Evolutionary conservation across 2,329 filamentous ascomycete genomes (phyloP).

Genomic region (Neofusicoccum ribis): DNA sequence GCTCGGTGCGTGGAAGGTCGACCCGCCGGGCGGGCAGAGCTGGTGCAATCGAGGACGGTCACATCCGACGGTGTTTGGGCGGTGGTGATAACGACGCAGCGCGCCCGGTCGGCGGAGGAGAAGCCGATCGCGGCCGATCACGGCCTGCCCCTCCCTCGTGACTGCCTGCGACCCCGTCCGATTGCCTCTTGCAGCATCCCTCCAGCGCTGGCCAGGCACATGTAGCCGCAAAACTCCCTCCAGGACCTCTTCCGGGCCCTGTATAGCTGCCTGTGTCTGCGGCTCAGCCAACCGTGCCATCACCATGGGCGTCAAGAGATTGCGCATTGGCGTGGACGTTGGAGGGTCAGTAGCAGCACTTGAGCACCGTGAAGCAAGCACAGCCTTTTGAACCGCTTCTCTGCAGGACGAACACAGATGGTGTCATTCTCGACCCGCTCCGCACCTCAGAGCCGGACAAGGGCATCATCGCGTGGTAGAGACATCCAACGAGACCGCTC

Average conservation of each 20-base stretch:
- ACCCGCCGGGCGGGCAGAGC: background rate
- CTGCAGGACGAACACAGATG: conserved; percentile 38
- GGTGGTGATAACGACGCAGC: background rate
- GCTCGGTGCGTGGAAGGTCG: background rate
- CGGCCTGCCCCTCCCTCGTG: background rate
- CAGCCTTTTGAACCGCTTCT: background rate
- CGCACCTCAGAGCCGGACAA: conserved; percentile 27
- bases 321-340: conserved; percentile 38
- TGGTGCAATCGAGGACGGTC: background rate
- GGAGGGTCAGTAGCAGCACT: conserved; percentile 28
- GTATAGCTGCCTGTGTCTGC: background rate
- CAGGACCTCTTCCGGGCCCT: no score
- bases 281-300: conserved; percentile 1
- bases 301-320: background rate
- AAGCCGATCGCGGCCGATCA: conserved; percentile 9
- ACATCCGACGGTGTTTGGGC: background rate
- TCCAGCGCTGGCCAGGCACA: background rate
- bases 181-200: background rate
- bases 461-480: conserved; percentile 22
- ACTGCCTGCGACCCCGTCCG: background rate
- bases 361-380: no score
- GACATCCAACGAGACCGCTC: no score
- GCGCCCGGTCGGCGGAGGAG: conserved; percentile 3
- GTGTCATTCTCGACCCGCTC: conserved; percentile 33
- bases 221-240: background rate